Evolutionary conservation across 2,329 filamentous ascomycete genomes (phyloP), one percentile per base, ranked within the genome.

Genomic region (Madurella mycetomatis): DNA sequence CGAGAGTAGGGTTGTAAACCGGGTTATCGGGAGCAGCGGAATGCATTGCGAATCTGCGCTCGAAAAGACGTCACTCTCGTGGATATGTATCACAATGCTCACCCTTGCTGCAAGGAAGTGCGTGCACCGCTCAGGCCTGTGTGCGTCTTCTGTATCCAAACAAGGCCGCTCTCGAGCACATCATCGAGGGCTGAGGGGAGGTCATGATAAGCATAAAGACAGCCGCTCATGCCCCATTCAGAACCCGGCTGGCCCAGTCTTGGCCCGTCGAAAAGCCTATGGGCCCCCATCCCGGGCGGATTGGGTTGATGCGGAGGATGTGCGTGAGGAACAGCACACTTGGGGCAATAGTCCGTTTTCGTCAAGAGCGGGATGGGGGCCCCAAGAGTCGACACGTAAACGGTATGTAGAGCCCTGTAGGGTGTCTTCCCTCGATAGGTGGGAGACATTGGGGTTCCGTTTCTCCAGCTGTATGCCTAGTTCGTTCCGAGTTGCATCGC

Each of bases 361-460:
- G 16, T 41, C 49, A 39, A 34, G 42, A 19, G 13, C 30, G 48
- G 49, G 49, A 49, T 58, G 54, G 57, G 61, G 60, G 54, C 49
- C 37, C 41, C 32, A 51, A 41, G 4, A 51, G 44, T 46, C 48
- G 43, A 51, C 54, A 62, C 60, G 60, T 62, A 62, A 61, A 61
- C 48, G 53, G 43, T 46, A 58, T 53, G 55, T 54, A 58, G 54
- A 39, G 42, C 31, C 43, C 52, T 11, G 40, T 15, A 41, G 37
- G 13, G 39, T 42, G 39, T 8, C 17, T 44, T 31, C 1, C 39
- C 17, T 9, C 40, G 43, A 54, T 51, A 51, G 55, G 58, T 51
- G 34, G 41, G 41, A 25, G 17, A n/a, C 44, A 25, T 18, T 41
- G 30, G 44, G 46, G 25, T 39, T 18, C 34, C 30, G 32, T 44